Evolutionary conservation across 2,329 filamentous ascomycete genomes (phyloP), one percentile per base, ranked within the genome.

Genomic region (Pseudophaeomoniella oleicola): DNA sequence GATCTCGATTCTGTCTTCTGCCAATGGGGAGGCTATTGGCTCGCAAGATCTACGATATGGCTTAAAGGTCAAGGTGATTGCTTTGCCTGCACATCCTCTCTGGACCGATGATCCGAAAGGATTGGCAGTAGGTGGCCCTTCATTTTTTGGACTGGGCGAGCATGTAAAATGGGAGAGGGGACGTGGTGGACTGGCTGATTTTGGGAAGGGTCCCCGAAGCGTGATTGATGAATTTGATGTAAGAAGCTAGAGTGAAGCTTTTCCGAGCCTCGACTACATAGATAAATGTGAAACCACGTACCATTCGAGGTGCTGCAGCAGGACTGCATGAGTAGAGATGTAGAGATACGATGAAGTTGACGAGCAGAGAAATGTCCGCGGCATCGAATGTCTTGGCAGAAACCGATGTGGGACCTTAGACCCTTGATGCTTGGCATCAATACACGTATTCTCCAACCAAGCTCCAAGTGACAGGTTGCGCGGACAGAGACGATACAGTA

Each of bases 51-150:
- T 69, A 18, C 56, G 67, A 6, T 72, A 71, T 37, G 69, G 69
- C 0, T 43, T 71, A 2, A 53, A 59, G 3, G 67, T 71, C 0
- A 63, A 50, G 19, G 67, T 72, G 1, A 63, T 72, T 39, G 67
- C 57, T 0, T 51, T 72, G 19, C 56, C 65, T 2, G 62, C 64
- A 1, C 64, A 67, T 39, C 64, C 66, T 0, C 44, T 69, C 9
- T 72, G 69, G 68, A 67, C 48, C 36, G 51, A 48, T 36, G 55
- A 51, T 4, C 41, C 53, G 34, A 45, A 50, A 35, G 61, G 59
- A 0, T 42, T 65, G 38, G 50, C 53, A 27, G 47, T 63, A 36
- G 60, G 61, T 27, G 61, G 61, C 0, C 62, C 60, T 2, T 46
- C 48, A 37, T 57, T 51, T 9, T 64, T 64, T 48, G 55, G 47